Conservation (phyloP, 2,329 filamentous ascomycete species). For the Orbilia brochopaga region DNA sequence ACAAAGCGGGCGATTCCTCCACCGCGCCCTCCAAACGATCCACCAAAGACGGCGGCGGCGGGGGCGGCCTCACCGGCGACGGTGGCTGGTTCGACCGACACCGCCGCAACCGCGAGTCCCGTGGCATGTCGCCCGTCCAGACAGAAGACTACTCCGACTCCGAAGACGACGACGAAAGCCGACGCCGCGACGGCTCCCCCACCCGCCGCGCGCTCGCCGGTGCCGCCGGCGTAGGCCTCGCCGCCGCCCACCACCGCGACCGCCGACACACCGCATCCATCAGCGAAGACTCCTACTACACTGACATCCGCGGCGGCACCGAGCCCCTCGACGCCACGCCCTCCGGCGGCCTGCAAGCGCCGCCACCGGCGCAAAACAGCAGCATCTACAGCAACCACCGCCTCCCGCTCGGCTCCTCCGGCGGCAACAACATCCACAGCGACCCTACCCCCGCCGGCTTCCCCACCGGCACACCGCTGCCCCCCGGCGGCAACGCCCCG, state of each 20-base stretch:
- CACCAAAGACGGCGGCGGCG: conserved; percentile 17
- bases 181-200: conserved; percentile 34
- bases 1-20: conserved; percentile 26
- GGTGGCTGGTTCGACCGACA: conserved; percentile 43
- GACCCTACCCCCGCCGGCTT: conserved; percentile 21
- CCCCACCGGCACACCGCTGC: conserved; percentile 8
- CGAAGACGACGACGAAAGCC: conserved; percentile 35
- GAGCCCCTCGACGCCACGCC: conserved; percentile 38
- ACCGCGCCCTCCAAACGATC: conserved; percentile 27
- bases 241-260: conserved; percentile 42
- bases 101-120: conserved; percentile 32
- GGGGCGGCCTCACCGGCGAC: conserved; percentile 29
- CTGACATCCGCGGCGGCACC: conserved; percentile 19
- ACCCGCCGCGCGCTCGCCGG: conserved; percentile 23
- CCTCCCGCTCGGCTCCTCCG: conserved; percentile 23
- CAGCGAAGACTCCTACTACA: conserved; percentile 43
- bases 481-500: conserved; percentile 3
- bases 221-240: conserved; percentile 29
- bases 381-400: conserved; percentile 41
- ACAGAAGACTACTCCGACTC: conserved; percentile 45
- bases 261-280: conserved; percentile 26
- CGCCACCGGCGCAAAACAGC: conserved; percentile 34
- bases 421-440: conserved; percentile 24
- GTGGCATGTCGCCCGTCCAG: conserved; percentile 46
- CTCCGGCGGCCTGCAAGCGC: conserved; percentile 37